phyloP scores from a whole-genome alignment of 768 basidiomycete genomes.

The Arthromyces matolae region DNA sequence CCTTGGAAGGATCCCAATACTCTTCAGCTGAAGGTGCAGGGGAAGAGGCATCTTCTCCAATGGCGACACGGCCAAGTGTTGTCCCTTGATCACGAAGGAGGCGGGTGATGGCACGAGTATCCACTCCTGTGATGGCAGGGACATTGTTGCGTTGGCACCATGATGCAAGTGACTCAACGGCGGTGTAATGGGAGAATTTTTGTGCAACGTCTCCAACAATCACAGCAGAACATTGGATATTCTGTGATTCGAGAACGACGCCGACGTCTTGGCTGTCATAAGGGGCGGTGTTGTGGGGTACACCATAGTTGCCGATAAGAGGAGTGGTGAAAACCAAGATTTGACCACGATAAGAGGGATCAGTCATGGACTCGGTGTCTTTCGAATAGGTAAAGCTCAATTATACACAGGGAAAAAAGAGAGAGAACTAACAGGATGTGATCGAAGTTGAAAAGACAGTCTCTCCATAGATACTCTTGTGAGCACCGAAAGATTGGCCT shows the following conservation, averaged over 20 bases:
- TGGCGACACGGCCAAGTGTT: slow-evolving; percentile 85
- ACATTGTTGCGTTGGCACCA: slow-evolving; percentile 92
- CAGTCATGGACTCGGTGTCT: slow-evolving; percentile 99
- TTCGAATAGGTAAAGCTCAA: slow-evolving; percentile 12
- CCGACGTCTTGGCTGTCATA: slow-evolving; percentile 76
- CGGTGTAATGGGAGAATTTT: slow-evolving; percentile 90
- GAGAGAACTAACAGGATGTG: slow-evolving; percentile 75
- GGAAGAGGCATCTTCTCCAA: slow-evolving; percentile 67
- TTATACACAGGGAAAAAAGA: background rate
- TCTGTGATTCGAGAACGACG: slow-evolving; percentile 82
- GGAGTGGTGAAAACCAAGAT: slow-evolving; percentile 98
- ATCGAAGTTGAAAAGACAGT: slow-evolving; percentile 99
- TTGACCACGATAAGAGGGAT: slow-evolving; percentile 97
- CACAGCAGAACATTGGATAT: slow-evolving; percentile 88
- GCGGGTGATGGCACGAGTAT: slow-evolving; percentile 93
- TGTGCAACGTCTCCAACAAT: slow-evolving; percentile 95
- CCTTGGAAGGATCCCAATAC: slow-evolving; percentile 89
- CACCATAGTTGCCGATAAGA: slow-evolving; percentile 98
- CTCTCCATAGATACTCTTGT: slow-evolving; percentile 87
- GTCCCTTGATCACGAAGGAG: slow-evolving; percentile 96
- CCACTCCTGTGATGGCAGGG: slow-evolving; percentile 94
- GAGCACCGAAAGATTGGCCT: slow-evolving; percentile 87
- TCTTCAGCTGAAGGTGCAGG: slow-evolving; percentile 60
- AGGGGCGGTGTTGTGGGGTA: slow-evolving; percentile 76
- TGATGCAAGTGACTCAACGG: slow-evolving; percentile 86